Percentiles rank a stretch among this genome's conserved stretches.
These are phyloP conservation scores for Pseudocercospora ulei DNA, from an alignment of 2,329 filamentous ascomycete genomes.

Conservation along the genomic window DNA sequence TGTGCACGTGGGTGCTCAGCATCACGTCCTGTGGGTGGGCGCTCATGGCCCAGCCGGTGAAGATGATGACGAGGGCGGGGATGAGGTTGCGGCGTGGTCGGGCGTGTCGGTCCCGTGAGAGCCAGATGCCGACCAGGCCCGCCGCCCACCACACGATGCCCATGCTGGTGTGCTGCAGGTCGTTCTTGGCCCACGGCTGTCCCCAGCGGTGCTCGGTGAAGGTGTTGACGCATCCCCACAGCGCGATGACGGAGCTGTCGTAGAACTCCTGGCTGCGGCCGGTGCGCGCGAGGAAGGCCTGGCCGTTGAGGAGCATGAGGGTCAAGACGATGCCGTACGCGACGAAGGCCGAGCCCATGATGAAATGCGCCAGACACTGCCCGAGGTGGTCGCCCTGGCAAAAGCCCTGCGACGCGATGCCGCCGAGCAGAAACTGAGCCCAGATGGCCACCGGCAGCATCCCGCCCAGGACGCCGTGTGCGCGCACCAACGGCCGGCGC, in stretches of 20 bases:
- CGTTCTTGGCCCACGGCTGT: constrained; percentile 75
- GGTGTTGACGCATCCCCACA: constrained; percentile 95
- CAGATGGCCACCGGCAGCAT: constrained; percentile 75
- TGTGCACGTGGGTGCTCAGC: constrained; percentile 78
- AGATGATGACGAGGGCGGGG: constrained; percentile 76
- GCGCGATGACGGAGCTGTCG: constrained; percentile 79
- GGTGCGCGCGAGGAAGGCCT: constrained; percentile 70
- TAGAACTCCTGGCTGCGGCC: constrained; percentile 95
- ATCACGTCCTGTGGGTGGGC: constrained; percentile 75
- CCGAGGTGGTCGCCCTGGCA: constrained; percentile 84
- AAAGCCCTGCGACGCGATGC: constrained; percentile 83
- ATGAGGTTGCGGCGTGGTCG: constrained; percentile 85
- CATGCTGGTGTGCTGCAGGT: constrained; percentile 98
- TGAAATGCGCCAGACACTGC: constrained; percentile 92
- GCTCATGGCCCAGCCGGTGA: constrained; percentile 95
- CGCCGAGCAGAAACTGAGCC: constrained; percentile 93
- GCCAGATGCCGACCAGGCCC: constrained; percentile 81
- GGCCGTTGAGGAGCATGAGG: constrained; percentile 76
- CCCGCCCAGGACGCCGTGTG: constrained; percentile 77
- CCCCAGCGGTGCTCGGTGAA: constrained; percentile 98
- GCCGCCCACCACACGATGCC: constrained; percentile 98
- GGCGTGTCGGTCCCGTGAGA: constrained; percentile 74
- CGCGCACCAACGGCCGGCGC: constrained; percentile 56
- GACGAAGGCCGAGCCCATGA: constrained; percentile 96
- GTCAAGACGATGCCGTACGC: constrained; percentile 83